Conservation (phyloP, 2,329 filamentous ascomycete species). For the Colletotrichum sp. region DNA sequence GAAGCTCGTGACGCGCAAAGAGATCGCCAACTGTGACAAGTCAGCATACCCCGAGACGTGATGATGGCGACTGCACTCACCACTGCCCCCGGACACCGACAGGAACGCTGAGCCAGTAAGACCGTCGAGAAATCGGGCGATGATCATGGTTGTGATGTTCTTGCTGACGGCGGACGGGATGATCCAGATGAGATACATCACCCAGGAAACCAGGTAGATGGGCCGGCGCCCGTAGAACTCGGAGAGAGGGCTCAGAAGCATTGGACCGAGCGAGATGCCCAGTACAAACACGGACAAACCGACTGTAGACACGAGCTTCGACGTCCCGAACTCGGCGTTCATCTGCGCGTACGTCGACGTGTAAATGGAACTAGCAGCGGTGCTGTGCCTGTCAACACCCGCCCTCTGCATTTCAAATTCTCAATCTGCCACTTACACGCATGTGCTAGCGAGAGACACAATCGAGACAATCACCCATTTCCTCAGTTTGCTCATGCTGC, state of each 20-base stretch:
- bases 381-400: slow-evolving; percentile 52
- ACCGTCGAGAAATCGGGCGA: slow-evolving; percentile 79
- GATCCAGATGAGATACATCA: slow-evolving; percentile 78
- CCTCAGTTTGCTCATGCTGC: slow-evolving; percentile 66
- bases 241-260: slow-evolving; percentile 67
- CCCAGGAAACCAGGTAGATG: slow-evolving; percentile 79
- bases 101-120: slow-evolving; percentile 72
- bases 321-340: slow-evolving; percentile 74
- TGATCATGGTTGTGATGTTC: slow-evolving; percentile 81
- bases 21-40: slow-evolving; percentile 76
- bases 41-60: background rate
- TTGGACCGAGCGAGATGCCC: slow-evolving; percentile 70
- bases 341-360: slow-evolving; percentile 83
- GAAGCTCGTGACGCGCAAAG: slow-evolving; percentile 71
- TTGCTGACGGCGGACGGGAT: slow-evolving; percentile 81
- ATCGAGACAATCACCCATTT: slow-evolving; percentile 85
- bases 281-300: slow-evolving; percentile 85
- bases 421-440: slow-evolving; percentile 73
- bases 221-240: slow-evolving; percentile 84
- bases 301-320: slow-evolving; percentile 75
- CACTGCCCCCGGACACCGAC: slow-evolving; percentile 73
- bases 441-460: slow-evolving; percentile 75
- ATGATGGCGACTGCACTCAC: background rate
- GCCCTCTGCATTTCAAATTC: too few species aligned
- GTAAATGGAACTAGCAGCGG: slow-evolving; percentile 87